Percentiles rank a stretch among this genome's conserved stretches.
These are phyloP conservation scores for Suillus lakei DNA, from an alignment of 768 basidiomycete species.

Conservation along the genomic window DNA sequence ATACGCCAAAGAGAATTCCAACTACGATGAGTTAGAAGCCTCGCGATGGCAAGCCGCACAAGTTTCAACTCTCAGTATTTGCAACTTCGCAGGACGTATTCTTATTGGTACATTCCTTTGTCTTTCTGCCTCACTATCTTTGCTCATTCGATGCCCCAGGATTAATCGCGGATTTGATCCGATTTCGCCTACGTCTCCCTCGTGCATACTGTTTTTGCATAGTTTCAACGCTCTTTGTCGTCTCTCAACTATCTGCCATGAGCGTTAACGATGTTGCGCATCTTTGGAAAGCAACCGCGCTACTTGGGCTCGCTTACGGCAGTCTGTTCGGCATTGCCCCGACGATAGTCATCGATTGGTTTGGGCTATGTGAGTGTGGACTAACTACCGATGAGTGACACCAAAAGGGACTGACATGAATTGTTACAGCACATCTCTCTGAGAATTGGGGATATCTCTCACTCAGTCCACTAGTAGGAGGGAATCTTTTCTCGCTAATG, in stretches of 20 bases:
- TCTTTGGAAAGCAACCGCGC: constrained; percentile 59
- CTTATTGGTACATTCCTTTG: constrained; percentile 56
- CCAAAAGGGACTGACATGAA: neutral
- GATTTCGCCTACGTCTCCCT: constrained; percentile 60
- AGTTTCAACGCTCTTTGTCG: constrained; percentile 68
- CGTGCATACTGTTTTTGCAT: constrained; percentile 73
- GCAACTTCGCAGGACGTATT: constrained; percentile 82
- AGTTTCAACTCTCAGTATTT: constrained; percentile 81
- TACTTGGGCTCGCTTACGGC: constrained; percentile 62
- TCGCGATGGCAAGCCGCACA: constrained; percentile 82
- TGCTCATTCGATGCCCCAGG: constrained; percentile 43
- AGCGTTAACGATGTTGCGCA: constrained; percentile 57
- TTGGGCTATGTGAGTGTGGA: constrained; percentile 73
- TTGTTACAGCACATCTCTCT: constrained; percentile 62
- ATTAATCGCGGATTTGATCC: constrained; percentile 66
- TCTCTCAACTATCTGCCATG: constrained; percentile 70
- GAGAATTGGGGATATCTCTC: constrained; percentile 88
- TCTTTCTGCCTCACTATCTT: neutral
- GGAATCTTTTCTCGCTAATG: constrained; percentile 82
- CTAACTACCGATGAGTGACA: neutral
- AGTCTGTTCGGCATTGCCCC: constrained; percentile 74
- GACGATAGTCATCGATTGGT: constrained; percentile 86
- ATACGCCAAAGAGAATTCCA: constrained; percentile 59
- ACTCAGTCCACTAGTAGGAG: constrained; percentile 75
- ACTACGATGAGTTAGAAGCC: constrained; percentile 71